phyloP scores from a whole-genome alignment of 768 basidiomycete species.

The Russula brevipes region DNA sequence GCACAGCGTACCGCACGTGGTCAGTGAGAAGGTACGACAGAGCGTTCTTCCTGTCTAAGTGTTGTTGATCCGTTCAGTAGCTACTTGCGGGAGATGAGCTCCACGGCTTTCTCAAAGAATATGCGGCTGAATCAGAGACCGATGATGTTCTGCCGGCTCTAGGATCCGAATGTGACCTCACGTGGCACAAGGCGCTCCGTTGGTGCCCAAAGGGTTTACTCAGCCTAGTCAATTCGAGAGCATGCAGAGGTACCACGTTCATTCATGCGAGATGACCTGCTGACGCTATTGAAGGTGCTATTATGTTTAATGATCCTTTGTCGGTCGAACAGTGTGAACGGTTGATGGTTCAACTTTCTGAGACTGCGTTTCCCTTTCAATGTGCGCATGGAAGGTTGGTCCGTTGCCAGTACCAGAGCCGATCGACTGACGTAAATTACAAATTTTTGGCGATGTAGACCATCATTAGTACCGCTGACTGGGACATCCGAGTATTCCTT shows the following conservation, averaged over 20 bases:
- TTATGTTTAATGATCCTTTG: slow-evolving; percentile 93
- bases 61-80: slow-evolving; percentile 33
- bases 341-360: slow-evolving; percentile 61
- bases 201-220: slow-evolving; percentile 80
- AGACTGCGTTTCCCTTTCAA: slow-evolving; percentile 83
- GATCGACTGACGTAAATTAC: slow-evolving; percentile 6
- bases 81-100: slow-evolving; percentile 67
- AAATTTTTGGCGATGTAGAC: slow-evolving; percentile 31
- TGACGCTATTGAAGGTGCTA: slow-evolving; percentile 57
- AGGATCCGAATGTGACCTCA: slow-evolving; percentile 12
- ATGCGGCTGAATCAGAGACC: slow-evolving; percentile 55
- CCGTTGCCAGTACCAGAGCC: not conserved
- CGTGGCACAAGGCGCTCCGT: slow-evolving; percentile 69
- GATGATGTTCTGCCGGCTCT: slow-evolving; percentile 34
- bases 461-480: slow-evolving; percentile 50
- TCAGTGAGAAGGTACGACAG: slow-evolving; percentile 56
- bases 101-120: slow-evolving; percentile 67
- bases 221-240: slow-evolving; percentile 89
- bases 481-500: slow-evolving; percentile 25
- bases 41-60: not conserved
- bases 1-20: slow-evolving; percentile 57
- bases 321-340: slow-evolving; percentile 59
- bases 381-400: slow-evolving; percentile 90
- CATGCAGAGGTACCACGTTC: slow-evolving; percentile 69
- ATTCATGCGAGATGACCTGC: not conserved